phyloP scores from a whole-genome alignment of 768 basidiomycete species.

The Hebeloma cylindrosporum region DNA sequence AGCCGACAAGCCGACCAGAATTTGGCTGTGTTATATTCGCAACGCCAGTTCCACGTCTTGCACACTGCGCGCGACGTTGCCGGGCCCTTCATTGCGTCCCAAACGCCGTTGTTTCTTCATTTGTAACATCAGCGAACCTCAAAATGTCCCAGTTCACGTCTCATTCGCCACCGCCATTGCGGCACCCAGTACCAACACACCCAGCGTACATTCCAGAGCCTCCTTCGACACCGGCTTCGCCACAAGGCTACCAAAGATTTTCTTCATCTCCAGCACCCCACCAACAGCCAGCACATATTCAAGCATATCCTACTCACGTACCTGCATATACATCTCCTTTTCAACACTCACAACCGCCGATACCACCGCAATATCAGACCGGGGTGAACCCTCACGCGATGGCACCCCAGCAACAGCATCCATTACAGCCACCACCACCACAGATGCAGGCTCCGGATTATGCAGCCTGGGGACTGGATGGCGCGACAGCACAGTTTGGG shows the following conservation, averaged over 20 bases:
- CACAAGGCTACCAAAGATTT: conserved; percentile 74
- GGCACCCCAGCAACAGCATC: conserved; percentile 35
- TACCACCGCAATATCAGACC: conserved; percentile 32
- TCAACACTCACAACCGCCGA: conserved; percentile 44
- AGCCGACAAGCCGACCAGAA: background rate
- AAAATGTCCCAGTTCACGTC: conserved; percentile 33
- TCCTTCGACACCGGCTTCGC: conserved; percentile 72
- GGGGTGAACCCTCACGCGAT: conserved; percentile 14
- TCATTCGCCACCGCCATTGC: conserved; percentile 73
- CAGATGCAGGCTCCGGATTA: conserved; percentile 43
- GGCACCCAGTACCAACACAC: conserved; percentile 87
- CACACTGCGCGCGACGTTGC: conserved; percentile 10
- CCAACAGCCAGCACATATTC: conserved; percentile 25
- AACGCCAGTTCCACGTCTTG: conserved; percentile 17
- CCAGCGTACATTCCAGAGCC: conserved; percentile 85
- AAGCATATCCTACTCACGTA: conserved; percentile 36
- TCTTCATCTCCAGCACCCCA: conserved; percentile 55
- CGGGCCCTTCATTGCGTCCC: background rate
- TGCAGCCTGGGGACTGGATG: conserved; percentile 83
- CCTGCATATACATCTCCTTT: conserved; percentile 51
- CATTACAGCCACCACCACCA: conserved; percentile 32
- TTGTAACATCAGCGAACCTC: background rate
- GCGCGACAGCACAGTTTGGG: conserved; percentile 92
- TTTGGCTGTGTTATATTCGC: conserved; percentile 13
- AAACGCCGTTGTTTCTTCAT: background rate